Evolutionary conservation across 345 rosid species (phyloP).

Genomic region (Syzygium aqueum): DNA sequence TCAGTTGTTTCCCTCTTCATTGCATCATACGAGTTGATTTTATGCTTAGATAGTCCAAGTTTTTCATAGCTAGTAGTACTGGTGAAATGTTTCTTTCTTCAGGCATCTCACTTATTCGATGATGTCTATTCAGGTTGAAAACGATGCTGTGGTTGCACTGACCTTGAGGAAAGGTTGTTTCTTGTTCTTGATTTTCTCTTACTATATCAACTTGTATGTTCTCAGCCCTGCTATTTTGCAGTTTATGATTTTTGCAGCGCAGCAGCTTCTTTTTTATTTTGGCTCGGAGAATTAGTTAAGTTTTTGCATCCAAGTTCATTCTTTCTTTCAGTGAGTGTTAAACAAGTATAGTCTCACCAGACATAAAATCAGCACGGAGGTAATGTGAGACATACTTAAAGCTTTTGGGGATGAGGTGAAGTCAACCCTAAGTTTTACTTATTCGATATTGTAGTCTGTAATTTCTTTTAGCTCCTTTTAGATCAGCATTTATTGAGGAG

Average conservation of each 20-base stretch:
- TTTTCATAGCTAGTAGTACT: neutral
- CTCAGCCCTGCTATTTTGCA: neutral
- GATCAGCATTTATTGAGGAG: neutral
- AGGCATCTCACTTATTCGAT: neutral
- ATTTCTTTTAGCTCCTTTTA: neutral
- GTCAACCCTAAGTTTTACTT: neutral
- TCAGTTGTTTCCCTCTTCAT: neutral
- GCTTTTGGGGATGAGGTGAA: neutral
- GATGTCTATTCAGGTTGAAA: constrained; percentile 68
- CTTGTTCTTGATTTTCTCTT: constrained; percentile 4
- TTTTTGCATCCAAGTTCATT: neutral
- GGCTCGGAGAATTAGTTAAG: neutral
- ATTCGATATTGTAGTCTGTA: neutral
- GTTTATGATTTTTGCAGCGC: neutral
- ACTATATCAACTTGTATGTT: neutral
- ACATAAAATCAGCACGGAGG: neutral
- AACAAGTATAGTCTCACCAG: neutral
- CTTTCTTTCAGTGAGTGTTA: neutral
- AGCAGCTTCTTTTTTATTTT: neutral
- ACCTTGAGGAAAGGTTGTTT: constrained; percentile 72
- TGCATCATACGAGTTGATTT: neutral
- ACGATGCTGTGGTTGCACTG: constrained; percentile 87
- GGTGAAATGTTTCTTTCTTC: neutral
- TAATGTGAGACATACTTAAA: neutral
- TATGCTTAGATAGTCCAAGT: neutral